These are phyloP conservation scores for Herpotrichia juniperi DNA, from an alignment of 2,329 filamentous ascomycete species.

Conservation along the genomic window DNA sequence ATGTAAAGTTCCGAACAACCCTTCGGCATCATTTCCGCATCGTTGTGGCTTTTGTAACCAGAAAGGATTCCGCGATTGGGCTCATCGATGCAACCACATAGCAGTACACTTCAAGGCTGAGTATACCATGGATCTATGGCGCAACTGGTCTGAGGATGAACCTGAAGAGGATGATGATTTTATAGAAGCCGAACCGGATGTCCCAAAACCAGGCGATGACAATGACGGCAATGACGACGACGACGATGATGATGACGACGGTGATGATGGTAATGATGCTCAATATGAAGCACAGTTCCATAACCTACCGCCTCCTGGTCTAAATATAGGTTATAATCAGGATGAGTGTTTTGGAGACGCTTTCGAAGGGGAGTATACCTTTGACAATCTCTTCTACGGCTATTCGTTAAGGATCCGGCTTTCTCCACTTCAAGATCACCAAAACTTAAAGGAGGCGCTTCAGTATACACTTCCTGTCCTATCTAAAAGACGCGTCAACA, in stretches of 20 bases:
- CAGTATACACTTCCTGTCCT: too few species aligned
- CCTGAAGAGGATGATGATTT: not conserved
- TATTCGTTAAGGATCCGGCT: not conserved
- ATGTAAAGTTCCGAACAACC: conserved; percentile 6
- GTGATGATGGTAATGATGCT: conserved; percentile 3
- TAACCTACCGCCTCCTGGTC: not conserved
- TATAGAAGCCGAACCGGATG: too few species aligned
- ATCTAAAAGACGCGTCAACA: not conserved
- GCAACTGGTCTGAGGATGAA: not conserved
- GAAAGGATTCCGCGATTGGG: conserved; percentile 10
- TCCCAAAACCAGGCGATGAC: too few species aligned
- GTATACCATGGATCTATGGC: not conserved
- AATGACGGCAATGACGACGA: not conserved
- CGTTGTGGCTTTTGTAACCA: conserved; percentile 8
- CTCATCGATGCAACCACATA: conserved; percentile 10
- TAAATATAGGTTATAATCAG: not conserved
- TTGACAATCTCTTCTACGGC: not conserved
- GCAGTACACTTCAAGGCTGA: conserved; percentile 5
- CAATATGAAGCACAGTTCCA: not conserved
- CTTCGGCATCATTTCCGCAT: conserved; percentile 2
- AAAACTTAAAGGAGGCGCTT: too few species aligned
- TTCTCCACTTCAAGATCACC: not conserved
- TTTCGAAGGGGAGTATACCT: not conserved
- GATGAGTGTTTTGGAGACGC: not conserved
- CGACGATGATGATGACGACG: conserved; percentile 4